Evolutionary conservation across 139 green algal species (phyloP).

Genomic region (Chlamydomonas sphaeroides): DNA sequence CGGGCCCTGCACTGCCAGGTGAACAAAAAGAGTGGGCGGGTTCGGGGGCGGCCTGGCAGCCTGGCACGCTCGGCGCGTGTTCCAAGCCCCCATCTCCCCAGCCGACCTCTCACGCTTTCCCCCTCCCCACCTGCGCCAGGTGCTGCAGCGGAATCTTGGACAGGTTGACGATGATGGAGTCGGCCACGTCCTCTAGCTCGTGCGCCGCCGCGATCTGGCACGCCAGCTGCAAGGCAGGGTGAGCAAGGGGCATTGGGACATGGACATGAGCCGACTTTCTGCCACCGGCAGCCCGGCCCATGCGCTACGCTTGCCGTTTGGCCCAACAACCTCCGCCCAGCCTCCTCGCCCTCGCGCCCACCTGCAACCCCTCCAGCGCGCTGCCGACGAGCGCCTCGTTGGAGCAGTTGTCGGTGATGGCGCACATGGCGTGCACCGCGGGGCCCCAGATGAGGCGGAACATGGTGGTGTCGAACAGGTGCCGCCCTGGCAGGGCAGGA

Average conservation of each 20-base stretch:
- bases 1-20: no score
- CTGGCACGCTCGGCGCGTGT: no score
- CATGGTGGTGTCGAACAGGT: slow-evolving; percentile 88
- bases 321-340: no score
- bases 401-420: slow-evolving; percentile 87
- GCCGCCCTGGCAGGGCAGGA: slow-evolving; percentile 52
- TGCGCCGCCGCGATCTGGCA: slow-evolving; percentile 49
- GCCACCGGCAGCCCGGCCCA: no score
- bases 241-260: no score
- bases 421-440: slow-evolving; percentile 87
- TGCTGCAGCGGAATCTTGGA: slow-evolving; percentile 69
- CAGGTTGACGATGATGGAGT: slow-evolving; percentile 78
- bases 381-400: slow-evolving; percentile 43
- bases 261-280: no score
- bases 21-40: no score
- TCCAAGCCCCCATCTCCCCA: neutral
- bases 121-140: slow-evolving; percentile 12
- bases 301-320: no score
- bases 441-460: slow-evolving; percentile 91
- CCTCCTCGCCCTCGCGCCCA: slow-evolving; percentile 62
- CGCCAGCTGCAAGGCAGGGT: slow-evolving; percentile 13
- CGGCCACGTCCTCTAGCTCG: slow-evolving; percentile 75
- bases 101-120: neutral
- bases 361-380: slow-evolving; percentile 53
- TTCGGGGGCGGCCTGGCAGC: neutral